These are phyloP conservation scores for Colletotrichum gloeosporioides DNA, from an alignment of 2,329 filamentous ascomycete species.

Conservation along the genomic window DNA sequence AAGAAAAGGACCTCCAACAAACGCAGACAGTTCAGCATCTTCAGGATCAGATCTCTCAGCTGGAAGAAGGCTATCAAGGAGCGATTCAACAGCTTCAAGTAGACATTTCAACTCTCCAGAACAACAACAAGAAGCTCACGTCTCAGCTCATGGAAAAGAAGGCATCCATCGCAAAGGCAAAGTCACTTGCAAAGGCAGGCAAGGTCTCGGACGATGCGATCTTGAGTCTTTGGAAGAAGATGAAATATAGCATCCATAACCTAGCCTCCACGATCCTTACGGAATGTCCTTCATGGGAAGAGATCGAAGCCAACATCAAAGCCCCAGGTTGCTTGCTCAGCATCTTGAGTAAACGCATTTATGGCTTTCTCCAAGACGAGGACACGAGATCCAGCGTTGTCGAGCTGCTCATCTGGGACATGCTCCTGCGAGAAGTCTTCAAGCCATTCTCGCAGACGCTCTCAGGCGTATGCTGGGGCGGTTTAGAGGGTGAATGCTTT, in stretches of 20 bases:
- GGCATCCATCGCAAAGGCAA: background rate
- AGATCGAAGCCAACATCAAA: background rate
- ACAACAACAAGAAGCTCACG: background rate
- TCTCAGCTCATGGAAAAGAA: background rate
- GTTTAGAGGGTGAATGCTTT: background rate
- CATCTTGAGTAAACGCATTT: rapidly evolving
- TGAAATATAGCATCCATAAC: constrained; percentile 22
- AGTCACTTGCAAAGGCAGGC: background rate
- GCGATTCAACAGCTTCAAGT: background rate
- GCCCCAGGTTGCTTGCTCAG: background rate
- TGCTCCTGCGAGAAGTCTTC: background rate
- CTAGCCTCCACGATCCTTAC: constrained; percentile 8
- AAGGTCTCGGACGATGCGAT: constrained; percentile 23
- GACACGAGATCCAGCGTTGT: background rate
- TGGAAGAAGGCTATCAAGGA: background rate
- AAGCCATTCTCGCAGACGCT: too few relatives aligned
- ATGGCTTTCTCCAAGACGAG: background rate
- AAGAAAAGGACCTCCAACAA: too few relatives aligned
- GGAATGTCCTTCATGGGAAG: background rate
- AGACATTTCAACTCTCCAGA: background rate
- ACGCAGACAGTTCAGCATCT: too few relatives aligned
- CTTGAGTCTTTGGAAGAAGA: constrained; percentile 15
- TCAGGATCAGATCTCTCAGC: background rate
- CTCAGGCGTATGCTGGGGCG: background rate
- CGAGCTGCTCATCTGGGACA: background rate